Percentiles rank a stretch among this genome's conserved stretches.
Evolutionary conservation across 352 stramenopile species (phyloP).

Genomic region (Globisporangium lucens): DNA sequence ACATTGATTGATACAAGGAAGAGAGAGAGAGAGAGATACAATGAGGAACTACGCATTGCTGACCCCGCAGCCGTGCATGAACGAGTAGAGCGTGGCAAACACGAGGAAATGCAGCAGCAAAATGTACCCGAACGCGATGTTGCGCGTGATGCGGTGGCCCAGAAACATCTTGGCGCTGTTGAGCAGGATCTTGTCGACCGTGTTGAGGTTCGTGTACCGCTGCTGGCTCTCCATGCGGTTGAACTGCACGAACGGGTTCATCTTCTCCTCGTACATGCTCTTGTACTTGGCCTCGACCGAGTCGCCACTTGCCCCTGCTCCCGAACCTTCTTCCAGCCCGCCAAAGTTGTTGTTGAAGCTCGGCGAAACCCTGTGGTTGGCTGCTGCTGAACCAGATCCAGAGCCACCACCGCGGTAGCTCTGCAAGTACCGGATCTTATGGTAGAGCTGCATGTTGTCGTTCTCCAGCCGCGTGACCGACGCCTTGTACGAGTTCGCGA

Average conservation of each 20-base stretch:
- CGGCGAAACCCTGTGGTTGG: conserved; percentile 16
- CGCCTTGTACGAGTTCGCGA: conserved; percentile 57
- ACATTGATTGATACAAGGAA: not conserved
- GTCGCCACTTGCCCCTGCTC: conserved; percentile 23
- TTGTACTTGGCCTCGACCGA: conserved; percentile 75
- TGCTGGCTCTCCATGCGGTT: conserved; percentile 88
- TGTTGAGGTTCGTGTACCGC: conserved; percentile 88
- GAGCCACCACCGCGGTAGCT: conserved; percentile 48
- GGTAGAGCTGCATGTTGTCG: conserved; percentile 91
- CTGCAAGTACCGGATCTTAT: conserved; percentile 88
- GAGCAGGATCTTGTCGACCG: conserved; percentile 89
- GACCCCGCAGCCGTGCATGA: conserved; percentile 82
- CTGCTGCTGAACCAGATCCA: not conserved
- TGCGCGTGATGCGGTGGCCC: conserved; percentile 76
- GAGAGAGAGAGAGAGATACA: not conserved
- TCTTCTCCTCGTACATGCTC: conserved; percentile 88
- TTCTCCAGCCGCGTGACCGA: conserved; percentile 73
- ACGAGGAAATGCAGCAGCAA: conserved; percentile 85
- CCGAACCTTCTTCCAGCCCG: conserved; percentile 38
- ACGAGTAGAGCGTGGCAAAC: conserved; percentile 82
- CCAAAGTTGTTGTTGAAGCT: conserved; percentile 14
- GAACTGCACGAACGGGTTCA: conserved; percentile 92
- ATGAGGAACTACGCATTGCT: conserved; percentile 46
- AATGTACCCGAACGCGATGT: conserved; percentile 83
- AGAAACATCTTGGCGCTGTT: conserved; percentile 83